Evolutionary conservation across 345 rosid species (phyloP).

Genomic region (Populus euphratica): DNA sequence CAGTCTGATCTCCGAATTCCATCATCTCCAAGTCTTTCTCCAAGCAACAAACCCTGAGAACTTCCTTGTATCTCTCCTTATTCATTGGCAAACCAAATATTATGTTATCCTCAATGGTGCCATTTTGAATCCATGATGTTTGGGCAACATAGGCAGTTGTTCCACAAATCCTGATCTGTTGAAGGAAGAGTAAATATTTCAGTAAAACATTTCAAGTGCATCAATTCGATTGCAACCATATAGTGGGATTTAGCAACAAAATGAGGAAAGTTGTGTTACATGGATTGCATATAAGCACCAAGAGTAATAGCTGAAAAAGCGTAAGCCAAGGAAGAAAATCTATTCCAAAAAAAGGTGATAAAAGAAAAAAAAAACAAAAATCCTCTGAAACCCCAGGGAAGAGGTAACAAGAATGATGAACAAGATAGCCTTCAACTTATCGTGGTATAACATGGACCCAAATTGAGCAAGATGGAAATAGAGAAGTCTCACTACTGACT

Average conservation of each 20-base stretch:
- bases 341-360: neutral
- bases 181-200: neutral
- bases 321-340: neutral
- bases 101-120: conserved; percentile 82
- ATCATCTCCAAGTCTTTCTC: conserved; percentile 88
- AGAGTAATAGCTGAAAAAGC: neutral
- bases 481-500: neutral
- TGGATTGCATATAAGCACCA: neutral
- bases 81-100: conserved; percentile 84
- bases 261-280: neutral
- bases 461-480: neutral
- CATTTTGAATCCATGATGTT: conserved; percentile 90
- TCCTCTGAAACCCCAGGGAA: neutral
- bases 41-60: conserved; percentile 66
- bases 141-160: conserved; percentile 89
- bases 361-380: neutral
- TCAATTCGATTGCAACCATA: neutral
- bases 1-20: conserved; percentile 93
- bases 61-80: conserved; percentile 53
- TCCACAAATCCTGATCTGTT: conserved; percentile 76
- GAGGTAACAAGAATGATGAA: neutral
- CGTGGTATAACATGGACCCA: neutral
- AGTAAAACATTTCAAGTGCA: neutral
- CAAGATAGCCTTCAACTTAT: neutral
- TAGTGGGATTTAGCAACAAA: neutral